Base-by-base conservation (phyloP, 2,329 filamentous ascomycete species). In the Pyrenophora tritici-repentis region DNA sequence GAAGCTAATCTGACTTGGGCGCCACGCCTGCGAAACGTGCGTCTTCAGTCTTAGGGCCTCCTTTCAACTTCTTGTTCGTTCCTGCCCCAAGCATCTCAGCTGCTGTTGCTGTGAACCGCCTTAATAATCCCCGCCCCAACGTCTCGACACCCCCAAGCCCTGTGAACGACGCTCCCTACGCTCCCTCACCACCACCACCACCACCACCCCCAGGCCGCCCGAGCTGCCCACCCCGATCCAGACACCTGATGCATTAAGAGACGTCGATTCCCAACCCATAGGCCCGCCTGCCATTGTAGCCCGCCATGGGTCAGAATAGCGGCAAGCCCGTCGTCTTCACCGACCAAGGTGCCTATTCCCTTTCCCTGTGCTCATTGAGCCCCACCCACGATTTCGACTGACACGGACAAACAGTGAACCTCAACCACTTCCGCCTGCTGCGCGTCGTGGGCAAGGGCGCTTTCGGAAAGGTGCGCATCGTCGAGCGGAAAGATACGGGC, bases 391-490 rank as follows among this genome's bases (percentile, higher is more conserved):
- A 13, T 9, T 13, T 3, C 3, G 2, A 38, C 61, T 62, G 53
- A 66, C 55, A 12, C 45, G 50, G 13, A 58, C 55, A 58, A 36
- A 29, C 66, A 96, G 94, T 96, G 65, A 97, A 93, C 75, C 86
- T 99, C 65, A 97, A 97, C 71, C 94, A 99, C 77, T 99, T 99
- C 76, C 90, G 93, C 62, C 83, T 99, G 48, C 80, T 97, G 61
- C 88, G 94, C 71, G 94, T 99, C 58, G 94, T 99, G 63, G 94
- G 94, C 61, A 95, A 96, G 75, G 94, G 94, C 68, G 94, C 94
- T 50, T 99, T 99, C 79, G 94, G 94, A 68, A 99, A 99, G 78
- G 94, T 99, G 56, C 89, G 94, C 68, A 99, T 99, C 63, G 94
- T 99, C 70, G 94, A 99, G 81, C 86, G 92, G 63, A 97, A 97